These are phyloP conservation scores for Francoa sonchifolia DNA, from an alignment of 441 rosid species.

Conservation along the genomic window DNA sequence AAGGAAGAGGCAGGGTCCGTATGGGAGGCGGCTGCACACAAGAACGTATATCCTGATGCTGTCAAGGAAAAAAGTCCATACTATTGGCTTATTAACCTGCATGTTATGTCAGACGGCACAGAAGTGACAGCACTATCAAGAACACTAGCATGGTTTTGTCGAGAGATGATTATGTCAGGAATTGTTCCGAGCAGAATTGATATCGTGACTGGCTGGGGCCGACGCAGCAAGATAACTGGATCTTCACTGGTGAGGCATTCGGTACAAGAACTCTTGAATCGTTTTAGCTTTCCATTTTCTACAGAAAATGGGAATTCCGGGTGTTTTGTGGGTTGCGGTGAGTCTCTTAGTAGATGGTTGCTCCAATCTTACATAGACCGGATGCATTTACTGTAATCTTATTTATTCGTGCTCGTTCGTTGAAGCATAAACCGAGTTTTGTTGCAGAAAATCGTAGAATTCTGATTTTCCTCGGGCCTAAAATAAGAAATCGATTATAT, in stretches of 20 bases:
- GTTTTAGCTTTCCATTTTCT: slow-evolving; percentile 72
- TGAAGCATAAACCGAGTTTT: slow-evolving; percentile 16
- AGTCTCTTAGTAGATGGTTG: slow-evolving; percentile 64
- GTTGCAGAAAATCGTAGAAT: slow-evolving; percentile 14
- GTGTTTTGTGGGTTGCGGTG: slow-evolving; percentile 83
- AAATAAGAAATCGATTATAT: too few species aligned
- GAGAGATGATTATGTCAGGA: slow-evolving; percentile 51
- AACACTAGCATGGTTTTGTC: slow-evolving; percentile 82
- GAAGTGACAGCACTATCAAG: slow-evolving; percentile 68
- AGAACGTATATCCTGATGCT: slow-evolving; percentile 76
- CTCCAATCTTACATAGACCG: slow-evolving; percentile 68
- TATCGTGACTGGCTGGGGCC: slow-evolving; percentile 92
- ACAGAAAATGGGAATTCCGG: slow-evolving; percentile 74
- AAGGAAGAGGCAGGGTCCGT: slow-evolving; percentile 88
- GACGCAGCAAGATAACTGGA: slow-evolving; percentile 80
- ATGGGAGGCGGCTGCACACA: slow-evolving; percentile 79
- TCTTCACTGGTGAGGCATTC: slow-evolving; percentile 70
- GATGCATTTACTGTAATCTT: slow-evolving; percentile 70
- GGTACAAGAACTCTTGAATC: slow-evolving; percentile 57
- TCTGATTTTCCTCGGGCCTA: too few species aligned
- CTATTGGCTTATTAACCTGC: slow-evolving; percentile 88
- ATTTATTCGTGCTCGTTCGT: neutral
- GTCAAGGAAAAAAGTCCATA: slow-evolving; percentile 60
- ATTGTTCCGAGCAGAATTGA: slow-evolving; percentile 62
- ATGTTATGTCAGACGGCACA: slow-evolving; percentile 95